A percentile compares a stretch with the other conserved stretches of the same genome.
Evolutionary conservation across 768 basidiomycete genomes (phyloP).

Genomic region (Hericium coralloides): DNA sequence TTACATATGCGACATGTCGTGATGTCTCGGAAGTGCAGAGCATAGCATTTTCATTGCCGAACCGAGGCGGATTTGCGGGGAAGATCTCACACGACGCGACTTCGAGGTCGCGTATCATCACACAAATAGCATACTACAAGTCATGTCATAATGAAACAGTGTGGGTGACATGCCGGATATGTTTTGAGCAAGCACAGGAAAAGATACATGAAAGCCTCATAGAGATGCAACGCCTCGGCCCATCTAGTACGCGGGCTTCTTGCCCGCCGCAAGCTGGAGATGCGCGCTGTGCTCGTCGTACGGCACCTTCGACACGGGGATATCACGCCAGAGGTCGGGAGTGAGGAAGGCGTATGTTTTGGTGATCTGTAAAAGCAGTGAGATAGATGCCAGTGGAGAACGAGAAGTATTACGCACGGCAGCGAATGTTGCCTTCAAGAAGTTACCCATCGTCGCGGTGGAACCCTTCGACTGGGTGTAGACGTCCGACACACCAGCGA

Average conservation of each 20-base stretch:
- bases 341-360: constrained; percentile 98
- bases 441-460: constrained; percentile 98
- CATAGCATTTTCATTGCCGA: too few species aligned
- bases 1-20: too few species aligned
- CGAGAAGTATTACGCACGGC: constrained; percentile 45
- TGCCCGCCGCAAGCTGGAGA: constrained; percentile 74
- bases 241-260: constrained; percentile 52
- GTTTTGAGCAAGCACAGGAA: constrained; percentile 7
- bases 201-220: constrained; percentile 3
- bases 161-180: constrained; percentile 1
- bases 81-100: too few species aligned
- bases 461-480: constrained; percentile 99
- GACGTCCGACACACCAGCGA: constrained; percentile 95
- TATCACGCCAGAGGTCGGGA: constrained; percentile 96
- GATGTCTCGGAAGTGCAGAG: too few species aligned
- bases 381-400: background rate
- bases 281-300: constrained; percentile 96
- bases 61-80: too few species aligned
- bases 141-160: background rate
- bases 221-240: background rate
- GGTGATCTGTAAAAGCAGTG: constrained; percentile 55
- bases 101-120: too few species aligned
- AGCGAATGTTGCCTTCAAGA: constrained; percentile 95
- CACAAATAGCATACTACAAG: background rate
- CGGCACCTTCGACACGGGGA: constrained; percentile 79